A percentile compares a stretch with the other conserved stretches of the same genome.
Conservation (phyloP, 306 rosid genomes). For the Cucumis sativus region DNA sequence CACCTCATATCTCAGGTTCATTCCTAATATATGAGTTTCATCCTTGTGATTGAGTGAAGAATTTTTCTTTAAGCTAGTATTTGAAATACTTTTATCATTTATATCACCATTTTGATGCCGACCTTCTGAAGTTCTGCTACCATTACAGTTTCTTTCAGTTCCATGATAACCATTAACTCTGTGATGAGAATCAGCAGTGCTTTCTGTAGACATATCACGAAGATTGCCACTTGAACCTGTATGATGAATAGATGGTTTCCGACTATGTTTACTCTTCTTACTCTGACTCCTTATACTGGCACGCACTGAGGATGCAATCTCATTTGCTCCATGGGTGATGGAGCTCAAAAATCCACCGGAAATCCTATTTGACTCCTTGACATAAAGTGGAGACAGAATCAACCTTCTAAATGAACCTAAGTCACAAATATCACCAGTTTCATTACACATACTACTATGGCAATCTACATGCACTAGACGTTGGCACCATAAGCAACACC, state of each 20-base stretch:
- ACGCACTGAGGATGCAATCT: slow-evolving; percentile 86
- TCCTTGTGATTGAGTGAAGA: slow-evolving; percentile 58
- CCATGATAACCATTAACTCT: slow-evolving; percentile 46
- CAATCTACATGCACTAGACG: slow-evolving; percentile 92
- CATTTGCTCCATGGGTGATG: slow-evolving; percentile 95
- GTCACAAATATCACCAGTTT: slow-evolving; percentile 89
- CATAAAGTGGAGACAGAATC: slow-evolving; percentile 70
- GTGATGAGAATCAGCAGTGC: slow-evolving; percentile 48
- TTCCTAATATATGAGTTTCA: slow-evolving; percentile 37
- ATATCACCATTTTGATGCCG: slow-evolving; percentile 48
- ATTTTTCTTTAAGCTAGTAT: slow-evolving; percentile 33
- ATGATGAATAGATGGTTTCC: slow-evolving; percentile 41
- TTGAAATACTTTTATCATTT: slow-evolving; percentile 41
- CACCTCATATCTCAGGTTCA: slow-evolving; percentile 63
- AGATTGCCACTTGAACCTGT: slow-evolving; percentile 48
- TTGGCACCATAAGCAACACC: slow-evolving; percentile 99
- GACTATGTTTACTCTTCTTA: slow-evolving; percentile 70
- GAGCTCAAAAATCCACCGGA: slow-evolving; percentile 76
- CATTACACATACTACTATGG: slow-evolving; percentile 64
- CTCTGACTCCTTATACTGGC: slow-evolving; percentile 82
- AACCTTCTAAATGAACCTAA: slow-evolving; percentile 80
- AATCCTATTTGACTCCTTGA: slow-evolving; percentile 48
- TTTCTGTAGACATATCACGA: slow-evolving; percentile 57
- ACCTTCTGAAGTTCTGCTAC: slow-evolving; percentile 29
- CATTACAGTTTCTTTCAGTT: slow-evolving; percentile 40